These are phyloP conservation scores for Closterium sp. DNA, from an alignment of 139 green algal genomes.

Conservation along the genomic window DNA sequence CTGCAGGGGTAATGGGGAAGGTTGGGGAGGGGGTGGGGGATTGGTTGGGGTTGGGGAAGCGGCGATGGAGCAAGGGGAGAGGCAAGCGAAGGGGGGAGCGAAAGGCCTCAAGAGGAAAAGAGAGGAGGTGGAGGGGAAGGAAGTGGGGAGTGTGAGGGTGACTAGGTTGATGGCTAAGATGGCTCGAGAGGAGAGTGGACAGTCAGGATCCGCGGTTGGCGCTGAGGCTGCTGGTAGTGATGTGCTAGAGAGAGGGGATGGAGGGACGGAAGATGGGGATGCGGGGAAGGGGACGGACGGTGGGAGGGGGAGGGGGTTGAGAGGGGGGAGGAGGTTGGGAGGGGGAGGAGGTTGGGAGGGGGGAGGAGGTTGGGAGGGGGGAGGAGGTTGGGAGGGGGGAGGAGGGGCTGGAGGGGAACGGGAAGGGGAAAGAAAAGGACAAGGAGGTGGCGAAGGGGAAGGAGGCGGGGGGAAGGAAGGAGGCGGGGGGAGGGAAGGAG, in stretches of 20 bases:
- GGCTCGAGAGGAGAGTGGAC: background rate
- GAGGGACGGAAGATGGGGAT: too few relatives aligned
- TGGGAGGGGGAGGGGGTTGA: too few relatives aligned
- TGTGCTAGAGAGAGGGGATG: too few relatives aligned
- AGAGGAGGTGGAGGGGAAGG: background rate
- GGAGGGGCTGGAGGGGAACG: too few relatives aligned
- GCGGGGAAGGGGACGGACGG: too few relatives aligned
- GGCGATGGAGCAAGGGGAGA: background rate
- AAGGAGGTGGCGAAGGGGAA: too few relatives aligned
- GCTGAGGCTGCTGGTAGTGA: too few relatives aligned
- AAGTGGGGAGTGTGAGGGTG: background rate
- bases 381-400: background rate
- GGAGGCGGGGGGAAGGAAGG: too few relatives aligned
- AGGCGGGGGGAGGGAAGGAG: too few relatives aligned
- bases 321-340: too few relatives aligned
- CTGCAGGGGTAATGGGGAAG: background rate
- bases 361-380: background rate
- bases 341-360: background rate
- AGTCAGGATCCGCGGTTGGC: too few relatives aligned
- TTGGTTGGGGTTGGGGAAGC: background rate
- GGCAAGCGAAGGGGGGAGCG: background rate
- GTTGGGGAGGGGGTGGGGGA: background rate
- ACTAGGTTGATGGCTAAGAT: background rate
- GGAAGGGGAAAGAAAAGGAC: background rate
- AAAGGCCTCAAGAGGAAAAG: background rate